Evolutionary conservation across 352 stramenopile species (phyloP).

Genomic region (Pythium utonaiense): DNA sequence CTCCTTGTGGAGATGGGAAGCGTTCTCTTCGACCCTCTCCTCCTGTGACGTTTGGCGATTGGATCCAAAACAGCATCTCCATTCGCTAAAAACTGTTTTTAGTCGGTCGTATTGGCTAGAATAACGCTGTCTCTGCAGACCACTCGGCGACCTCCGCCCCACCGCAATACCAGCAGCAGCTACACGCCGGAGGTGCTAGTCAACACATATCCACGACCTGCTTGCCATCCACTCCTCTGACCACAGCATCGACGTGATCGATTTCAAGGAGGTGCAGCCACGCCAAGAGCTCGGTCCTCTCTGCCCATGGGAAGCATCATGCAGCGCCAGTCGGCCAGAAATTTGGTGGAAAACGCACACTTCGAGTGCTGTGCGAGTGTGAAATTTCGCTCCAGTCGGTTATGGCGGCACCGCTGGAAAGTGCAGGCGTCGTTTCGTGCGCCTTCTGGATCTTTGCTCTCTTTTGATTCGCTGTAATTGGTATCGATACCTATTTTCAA

Average conservation of each 20-base stretch:
- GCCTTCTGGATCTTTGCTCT: constrained; percentile 1
- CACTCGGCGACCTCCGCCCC: neutral
- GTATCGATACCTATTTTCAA: neutral
- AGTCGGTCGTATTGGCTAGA: neutral
- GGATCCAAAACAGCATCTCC: neutral
- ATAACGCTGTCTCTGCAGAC: neutral
- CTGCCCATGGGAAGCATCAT: neutral
- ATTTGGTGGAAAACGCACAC: neutral
- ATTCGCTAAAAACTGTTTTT: constrained; percentile 12
- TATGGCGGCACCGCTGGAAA: neutral
- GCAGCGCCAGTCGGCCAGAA: neutral
- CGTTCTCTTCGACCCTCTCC: neutral
- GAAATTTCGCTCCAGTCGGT: constrained; percentile 5
- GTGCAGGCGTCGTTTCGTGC: constrained; percentile 10
- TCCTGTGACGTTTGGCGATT: neutral
- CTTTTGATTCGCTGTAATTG: constrained; percentile 9
- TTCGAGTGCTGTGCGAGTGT: neutral
- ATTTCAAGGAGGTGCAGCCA: neutral
- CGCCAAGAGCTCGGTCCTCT: neutral
- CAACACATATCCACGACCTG: too few relatives aligned
- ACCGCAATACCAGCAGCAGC: neutral
- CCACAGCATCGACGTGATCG: too few relatives aligned
- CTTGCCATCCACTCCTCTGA: too few relatives aligned
- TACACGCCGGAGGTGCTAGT: neutral
- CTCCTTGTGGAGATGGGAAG: neutral